Evolutionary conservation across 345 rosid genomes (phyloP), one percentile per base, ranked within the genome.

Genomic region (Gynandropsis gynandra): DNA sequence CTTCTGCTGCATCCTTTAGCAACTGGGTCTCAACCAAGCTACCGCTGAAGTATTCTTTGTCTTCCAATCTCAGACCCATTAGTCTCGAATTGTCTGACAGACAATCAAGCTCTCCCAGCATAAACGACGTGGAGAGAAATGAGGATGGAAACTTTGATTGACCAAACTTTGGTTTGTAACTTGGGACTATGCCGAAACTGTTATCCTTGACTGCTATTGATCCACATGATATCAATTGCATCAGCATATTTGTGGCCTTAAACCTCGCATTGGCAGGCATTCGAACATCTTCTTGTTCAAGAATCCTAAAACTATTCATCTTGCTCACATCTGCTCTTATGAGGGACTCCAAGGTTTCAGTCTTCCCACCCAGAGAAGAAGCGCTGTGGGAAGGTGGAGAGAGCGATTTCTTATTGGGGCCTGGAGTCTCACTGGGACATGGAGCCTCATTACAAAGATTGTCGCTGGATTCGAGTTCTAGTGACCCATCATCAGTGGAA

Each of bases 171-270:
- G 97, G 88, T 42, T 66, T 76, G 64, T 87, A 87, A 10, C 82
- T 72, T 10, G 98, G 98, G 27, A 87, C 72, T 47, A 87, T 67
- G 59, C 98, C 95, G 46, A 87, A 87, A 53, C 72, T 82, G 62
- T 85, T 76, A 63, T 92, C 95, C 73, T 85, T 87, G 33, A 92
- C 98, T 10, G 98, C 81, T 75, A 92, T 72, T 17, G 97, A 92
- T 9, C 98, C 98, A 36, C 98, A 87, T 0, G 98, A 87, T 64
- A 92, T 87, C 78, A 92, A 63, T 36, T 92, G 98, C 95, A 92
- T 70, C 62, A 92, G 56, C 83, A 85, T 73, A 62, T 65, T 82
- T 4, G 88, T 63, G 40, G 95, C 88, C 67, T 78, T 87, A 50
- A 87, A 68, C 68, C 83, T 81, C 10, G 86, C 54, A 47, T 76